Percentiles rank a stretch among this genome's conserved stretches.
phyloP scores from a whole-genome alignment of 1,284 basidiomycete species.

The Ceratobasidium sp. region DNA sequence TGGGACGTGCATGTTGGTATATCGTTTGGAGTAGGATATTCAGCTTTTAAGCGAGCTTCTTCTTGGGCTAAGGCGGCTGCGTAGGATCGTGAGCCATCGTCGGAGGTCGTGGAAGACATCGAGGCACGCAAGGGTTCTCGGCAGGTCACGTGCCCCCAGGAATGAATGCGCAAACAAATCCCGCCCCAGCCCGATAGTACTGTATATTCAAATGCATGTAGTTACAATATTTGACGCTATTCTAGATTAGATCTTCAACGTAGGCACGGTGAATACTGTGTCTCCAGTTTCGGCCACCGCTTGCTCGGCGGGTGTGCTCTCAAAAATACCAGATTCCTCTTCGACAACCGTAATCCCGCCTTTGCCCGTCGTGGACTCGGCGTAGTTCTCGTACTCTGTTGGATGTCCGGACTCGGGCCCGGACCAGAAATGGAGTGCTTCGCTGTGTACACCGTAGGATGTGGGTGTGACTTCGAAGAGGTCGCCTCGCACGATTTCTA shows the following conservation, averaged over 20 bases:
- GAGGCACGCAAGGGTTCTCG: not conserved
- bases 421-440: conserved; percentile 94
- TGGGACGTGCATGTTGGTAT: conserved; percentile 83
- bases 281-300: conserved; percentile 16
- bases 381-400: conserved; percentile 81
- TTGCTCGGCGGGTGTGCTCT: conserved; percentile 12
- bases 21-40: conserved; percentile 81
- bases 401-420: no score
- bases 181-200: not conserved
- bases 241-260: not conserved
- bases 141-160: not conserved
- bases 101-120: conserved; percentile 35
- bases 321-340: not conserved
- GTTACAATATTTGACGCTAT: not conserved
- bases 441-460: conserved; percentile 88
- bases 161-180: not conserved
- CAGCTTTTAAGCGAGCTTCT: conserved; percentile 68
- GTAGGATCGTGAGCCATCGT: conserved; percentile 38
- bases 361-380: conserved; percentile 73
- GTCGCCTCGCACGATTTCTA: conserved; percentile 93
- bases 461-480: conserved; percentile 90
- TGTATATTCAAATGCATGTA: not conserved
- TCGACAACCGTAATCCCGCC: not conserved
- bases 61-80: conserved; percentile 70
- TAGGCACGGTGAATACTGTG: conserved; percentile 28